Evolutionary conservation across 2,329 filamentous ascomycete genomes (phyloP), one percentile per base, ranked within the genome.

Genomic region (Pseudogymnoascus sp.): DNA sequence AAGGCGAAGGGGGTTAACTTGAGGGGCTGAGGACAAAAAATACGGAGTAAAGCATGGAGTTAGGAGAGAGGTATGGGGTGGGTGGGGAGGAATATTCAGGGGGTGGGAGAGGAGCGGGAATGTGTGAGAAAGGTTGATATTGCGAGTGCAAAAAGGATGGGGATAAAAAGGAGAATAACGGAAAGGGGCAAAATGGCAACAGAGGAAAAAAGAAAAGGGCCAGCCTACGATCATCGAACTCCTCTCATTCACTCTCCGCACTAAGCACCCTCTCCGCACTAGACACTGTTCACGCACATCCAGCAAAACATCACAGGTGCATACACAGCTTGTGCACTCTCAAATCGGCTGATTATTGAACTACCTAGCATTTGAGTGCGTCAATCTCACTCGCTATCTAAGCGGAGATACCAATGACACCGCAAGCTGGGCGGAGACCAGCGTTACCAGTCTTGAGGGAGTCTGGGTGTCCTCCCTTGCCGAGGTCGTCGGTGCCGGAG

Each of bases 391-490:
- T 53, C 25, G 43, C 43, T 41, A 62, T 74, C 80, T 89, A 91
- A 73, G 81, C 79, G 73, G 89, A 86, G 79, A 96, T 94, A 70
- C 91, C 91, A 75, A 96, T 96, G 74, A 96, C 91, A 81, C 94
- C 94, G 80, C 94, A 99, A 75, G 94, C 94, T 74, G 94, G 94
- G 74, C 94, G 90, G 70, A 80, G 76, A 71, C 94, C 94, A 74
- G 94, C 94, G 76, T 97, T 99, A 69, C 94, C 94, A 67, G 94
- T 99, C 88, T 95, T 97, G 82, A 95, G 91, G 72, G 91, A 96
- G 82, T 97, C 91, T 79, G 93, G 90, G 80, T 90, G 87, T 70
- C 80, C 90, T 72, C 91, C 91, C 83, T 89, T 90, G 77, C 94
- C 94, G 67, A 99, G 90, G 74, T 99, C 94, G 75, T 99, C 94